Evolutionary conservation across 1,284 basidiomycete genomes (phyloP), one percentile per base, ranked within the genome.

Genomic region (Sutorius eximius): DNA sequence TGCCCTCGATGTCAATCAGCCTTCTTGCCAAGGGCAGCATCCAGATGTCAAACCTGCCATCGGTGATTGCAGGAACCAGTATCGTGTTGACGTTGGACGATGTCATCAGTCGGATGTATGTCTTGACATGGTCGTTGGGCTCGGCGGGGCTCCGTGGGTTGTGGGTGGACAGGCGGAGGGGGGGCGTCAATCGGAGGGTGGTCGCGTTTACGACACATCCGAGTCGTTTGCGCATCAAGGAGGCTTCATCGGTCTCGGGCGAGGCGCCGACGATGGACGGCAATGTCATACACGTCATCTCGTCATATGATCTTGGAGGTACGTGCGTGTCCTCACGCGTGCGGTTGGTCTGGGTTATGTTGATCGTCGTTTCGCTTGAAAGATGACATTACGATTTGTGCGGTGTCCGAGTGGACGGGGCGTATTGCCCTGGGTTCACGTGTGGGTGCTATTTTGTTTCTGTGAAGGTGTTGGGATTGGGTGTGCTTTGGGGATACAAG

Each of bases 261-360:
- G 49, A 42, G 36, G 34, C 29, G 22, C 57, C 49, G n/a, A 29
- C 50, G 6, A 66, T 79, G 38, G 66, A 75, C 10, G 74, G 73
- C 12, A 63, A 65, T 20, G 67, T 70, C 22, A 65, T 82, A 6
- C 74, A 76, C 54, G 67, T 72, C 34, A 64, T 76, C 9, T 62
- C 71, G 38, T 81, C 81, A 4, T 77, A 76, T 58, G 80, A 82
- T 64, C 64, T 82, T 30, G 71, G 75, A 73, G 79, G 81, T 81
- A 44, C 40, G 70, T 59, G 30, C 20, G 11, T 29, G 8, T 48
- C 48, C 3, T 11, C 24, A 4, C 36, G 18, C 13, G 3, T 41
- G 10, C 22, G 3, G 27, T 22, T 12, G n/a, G n/a, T 32, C 5
- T 49, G 32, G 5, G 10, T 12, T 10, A 32, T 47, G 27, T 51